Percentiles rank a stretch among this genome's conserved stretches.
phyloP scores from a whole-genome alignment of 2,329 filamentous ascomycete species.

The Aspergillus uvarum region DNA sequence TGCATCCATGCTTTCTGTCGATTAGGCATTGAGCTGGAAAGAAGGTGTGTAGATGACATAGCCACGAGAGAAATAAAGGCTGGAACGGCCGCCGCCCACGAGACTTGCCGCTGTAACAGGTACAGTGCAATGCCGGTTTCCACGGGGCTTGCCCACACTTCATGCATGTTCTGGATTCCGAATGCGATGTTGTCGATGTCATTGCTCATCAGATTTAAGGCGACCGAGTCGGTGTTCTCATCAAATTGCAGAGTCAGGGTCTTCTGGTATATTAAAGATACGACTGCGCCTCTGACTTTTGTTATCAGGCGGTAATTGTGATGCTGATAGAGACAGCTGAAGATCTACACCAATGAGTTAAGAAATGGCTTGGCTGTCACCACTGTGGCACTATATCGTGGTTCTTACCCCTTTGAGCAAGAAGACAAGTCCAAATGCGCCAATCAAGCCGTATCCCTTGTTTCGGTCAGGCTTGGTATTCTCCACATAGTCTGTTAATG shows the following conservation, averaged over 20 bases:
- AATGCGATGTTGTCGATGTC: conserved; percentile 41
- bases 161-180: conserved; percentile 19
- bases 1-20: neutral
- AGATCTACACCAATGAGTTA: neutral
- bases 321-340: neutral
- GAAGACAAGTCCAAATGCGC: neutral
- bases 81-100: neutral
- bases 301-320: conserved; percentile 29
- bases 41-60: neutral
- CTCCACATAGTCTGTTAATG: neutral
- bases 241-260: conserved; percentile 37
- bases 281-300: conserved; percentile 41
- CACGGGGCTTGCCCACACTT: conserved; percentile 15
- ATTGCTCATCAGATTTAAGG: conserved; percentile 50
- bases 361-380: neutral
- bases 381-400: no score
- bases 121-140: neutral
- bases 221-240: conserved; percentile 37
- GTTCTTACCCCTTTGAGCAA: neutral
- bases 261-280: conserved; percentile 51
- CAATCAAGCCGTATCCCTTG: neutral
- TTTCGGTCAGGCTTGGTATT: neutral
- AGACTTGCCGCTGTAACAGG: neutral
- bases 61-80: neutral
- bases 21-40: neutral